Percentiles rank a stretch among this genome's conserved stretches.
These are phyloP conservation scores for Skeletonema tropicum DNA, from an alignment of 108 stramenopile species.

Conservation along the genomic window DNA sequence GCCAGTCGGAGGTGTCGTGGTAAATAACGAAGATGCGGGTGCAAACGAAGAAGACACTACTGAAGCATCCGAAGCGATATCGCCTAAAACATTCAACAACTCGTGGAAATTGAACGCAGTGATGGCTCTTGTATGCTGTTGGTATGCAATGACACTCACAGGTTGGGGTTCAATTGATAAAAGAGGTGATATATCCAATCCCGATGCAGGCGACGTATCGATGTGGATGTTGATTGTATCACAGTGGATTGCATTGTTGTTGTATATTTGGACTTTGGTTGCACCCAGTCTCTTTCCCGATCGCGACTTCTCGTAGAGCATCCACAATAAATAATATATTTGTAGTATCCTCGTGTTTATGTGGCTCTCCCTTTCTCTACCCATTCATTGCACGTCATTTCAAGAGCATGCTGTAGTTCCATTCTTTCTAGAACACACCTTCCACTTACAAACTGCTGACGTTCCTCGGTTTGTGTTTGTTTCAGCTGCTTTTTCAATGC, in stretches of 20 bases:
- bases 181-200: slow-evolving; percentile 77
- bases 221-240: slow-evolving; percentile 94
- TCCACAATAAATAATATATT: background rate
- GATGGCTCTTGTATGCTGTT: slow-evolving; percentile 77
- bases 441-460: slow-evolving; percentile 21
- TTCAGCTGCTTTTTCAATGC: slow-evolving; percentile 34
- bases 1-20: slow-evolving; percentile 47
- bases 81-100: slow-evolving; percentile 15
- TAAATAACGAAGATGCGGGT: slow-evolving; percentile 29
- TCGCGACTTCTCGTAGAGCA: slow-evolving; percentile 84
- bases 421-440: slow-evolving; percentile 26
- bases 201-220: slow-evolving; percentile 70
- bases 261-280: slow-evolving; percentile 93
- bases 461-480: slow-evolving; percentile 25
- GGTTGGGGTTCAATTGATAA: slow-evolving; percentile 86
- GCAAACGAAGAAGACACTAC: background rate
- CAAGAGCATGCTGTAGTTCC: slow-evolving; percentile 28
- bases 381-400: slow-evolving; percentile 30
- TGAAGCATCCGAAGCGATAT: slow-evolving; percentile 1
- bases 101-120: slow-evolving; percentile 90
- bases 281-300: slow-evolving; percentile 91
- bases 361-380: slow-evolving; percentile 16
- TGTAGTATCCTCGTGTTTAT: slow-evolving; percentile 5
- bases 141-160: slow-evolving; percentile 92
- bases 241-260: slow-evolving; percentile 83